Conservation (phyloP, 2,329 filamentous ascomycete genomes). For the Exophiala sp. region DNA sequence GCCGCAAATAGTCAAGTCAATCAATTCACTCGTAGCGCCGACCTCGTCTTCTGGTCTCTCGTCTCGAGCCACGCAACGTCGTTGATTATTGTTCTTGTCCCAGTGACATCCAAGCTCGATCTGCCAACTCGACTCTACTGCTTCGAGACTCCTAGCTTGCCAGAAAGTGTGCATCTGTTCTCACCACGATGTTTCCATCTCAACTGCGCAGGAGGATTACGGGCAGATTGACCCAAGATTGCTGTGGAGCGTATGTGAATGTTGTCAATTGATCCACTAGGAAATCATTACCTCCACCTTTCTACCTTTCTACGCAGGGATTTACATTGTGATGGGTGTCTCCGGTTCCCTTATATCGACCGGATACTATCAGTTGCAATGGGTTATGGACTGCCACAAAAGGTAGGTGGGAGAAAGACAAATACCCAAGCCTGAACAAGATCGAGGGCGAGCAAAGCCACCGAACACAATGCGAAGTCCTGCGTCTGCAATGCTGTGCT, state of each 20-base stretch:
- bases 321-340: not conserved
- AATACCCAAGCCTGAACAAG: not conserved
- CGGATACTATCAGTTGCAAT: not conserved
- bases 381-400: not conserved
- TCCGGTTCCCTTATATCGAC: not conserved
- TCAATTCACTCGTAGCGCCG: not conserved
- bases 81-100: not conserved
- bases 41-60: not conserved
- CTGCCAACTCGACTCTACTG: not conserved
- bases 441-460: not conserved
- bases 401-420: not conserved
- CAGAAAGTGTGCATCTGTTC: not conserved
- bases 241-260: not conserved
- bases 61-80: not conserved
- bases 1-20: not conserved
- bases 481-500: not conserved
- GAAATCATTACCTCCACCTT: not conserved
- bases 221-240: conserved; percentile 4
- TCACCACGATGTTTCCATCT: not conserved
- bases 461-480: too few relatives aligned
- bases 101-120: not conserved
- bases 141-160: not conserved
- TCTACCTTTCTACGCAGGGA: not conserved
- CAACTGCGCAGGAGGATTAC: not conserved
- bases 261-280: not conserved